Conservation (phyloP, 2,329 filamentous ascomycete species). For the Fusarium sp. region DNA sequence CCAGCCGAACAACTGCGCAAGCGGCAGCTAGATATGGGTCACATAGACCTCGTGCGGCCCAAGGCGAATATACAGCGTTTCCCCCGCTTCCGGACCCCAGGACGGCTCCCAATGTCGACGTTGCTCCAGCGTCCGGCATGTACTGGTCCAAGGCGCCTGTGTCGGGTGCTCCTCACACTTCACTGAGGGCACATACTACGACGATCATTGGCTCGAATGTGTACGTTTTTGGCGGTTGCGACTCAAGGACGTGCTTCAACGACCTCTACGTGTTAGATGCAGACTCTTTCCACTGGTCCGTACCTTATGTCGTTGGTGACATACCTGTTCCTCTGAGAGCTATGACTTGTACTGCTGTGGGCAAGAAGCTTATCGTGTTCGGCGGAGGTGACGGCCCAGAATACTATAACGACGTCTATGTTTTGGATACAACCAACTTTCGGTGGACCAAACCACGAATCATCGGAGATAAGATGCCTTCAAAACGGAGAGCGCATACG, state of each 20-base stretch:
- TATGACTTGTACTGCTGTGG: slow-evolving; percentile 81
- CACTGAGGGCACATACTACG: slow-evolving; percentile 76
- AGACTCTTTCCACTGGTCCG: slow-evolving; percentile 79
- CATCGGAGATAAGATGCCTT: slow-evolving; percentile 70
- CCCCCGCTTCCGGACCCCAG: slow-evolving; percentile 71
- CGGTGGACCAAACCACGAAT: slow-evolving; percentile 76
- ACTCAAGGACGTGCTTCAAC: slow-evolving; percentile 77
- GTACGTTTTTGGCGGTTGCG: slow-evolving; percentile 79
- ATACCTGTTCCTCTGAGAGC: slow-evolving; percentile 76
- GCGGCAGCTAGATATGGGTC: slow-evolving; percentile 34
- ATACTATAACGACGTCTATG: slow-evolving; percentile 81
- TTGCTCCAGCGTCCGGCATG: slow-evolving; percentile 78
- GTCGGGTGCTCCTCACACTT: slow-evolving; percentile 74
- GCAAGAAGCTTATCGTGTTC: slow-evolving; percentile 79
- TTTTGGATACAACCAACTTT: slow-evolving; percentile 79
- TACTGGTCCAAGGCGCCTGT: slow-evolving; percentile 78
- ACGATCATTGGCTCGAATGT: slow-evolving; percentile 77
- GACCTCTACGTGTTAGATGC: slow-evolving; percentile 79
- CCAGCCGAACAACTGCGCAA: slow-evolving; percentile 51
- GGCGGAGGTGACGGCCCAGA: slow-evolving; percentile 79
- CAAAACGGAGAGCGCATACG: slow-evolving; percentile 76
- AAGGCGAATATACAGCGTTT: slow-evolving; percentile 64
- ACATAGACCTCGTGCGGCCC: slow-evolving; percentile 49
- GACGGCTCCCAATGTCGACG: slow-evolving; percentile 71
- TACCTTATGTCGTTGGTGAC: slow-evolving; percentile 75